Conservation (phyloP, 2,329 filamentous ascomycete genomes). For the Reticulascus tulasneorum region DNA sequence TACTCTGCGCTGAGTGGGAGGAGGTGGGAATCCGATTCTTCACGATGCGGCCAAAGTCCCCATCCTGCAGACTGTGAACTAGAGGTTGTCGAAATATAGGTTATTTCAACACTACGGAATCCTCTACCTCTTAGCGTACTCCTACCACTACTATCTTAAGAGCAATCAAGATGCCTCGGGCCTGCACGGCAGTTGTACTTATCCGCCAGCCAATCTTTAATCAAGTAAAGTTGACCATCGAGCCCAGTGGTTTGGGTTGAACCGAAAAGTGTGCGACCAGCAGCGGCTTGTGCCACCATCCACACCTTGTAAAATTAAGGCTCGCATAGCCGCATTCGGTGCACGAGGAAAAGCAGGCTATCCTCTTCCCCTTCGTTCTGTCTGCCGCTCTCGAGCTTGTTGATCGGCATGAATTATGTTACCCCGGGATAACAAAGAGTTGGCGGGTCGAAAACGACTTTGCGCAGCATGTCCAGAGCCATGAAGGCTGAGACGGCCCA, state of each 20-base stretch:
- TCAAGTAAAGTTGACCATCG: not conserved
- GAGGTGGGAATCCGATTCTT: no score
- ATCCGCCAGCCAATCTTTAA: not conserved
- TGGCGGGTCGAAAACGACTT: no score
- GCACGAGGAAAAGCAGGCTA: no score
- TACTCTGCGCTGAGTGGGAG: no score
- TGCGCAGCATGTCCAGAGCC: not conserved
- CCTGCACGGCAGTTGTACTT: no score
- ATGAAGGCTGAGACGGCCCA: constrained; percentile 2
- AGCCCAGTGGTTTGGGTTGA: constrained; percentile 1
- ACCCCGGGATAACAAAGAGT: no score
- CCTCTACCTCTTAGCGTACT: not conserved
- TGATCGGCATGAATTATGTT: not conserved
- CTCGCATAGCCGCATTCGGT: not conserved
- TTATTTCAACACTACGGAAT: not conserved
- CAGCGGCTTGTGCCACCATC: constrained; percentile 4
- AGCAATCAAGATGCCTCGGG: no score
- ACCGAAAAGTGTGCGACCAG: not conserved
- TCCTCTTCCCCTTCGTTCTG: not conserved
- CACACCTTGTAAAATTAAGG: not conserved
- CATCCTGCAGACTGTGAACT: not conserved
- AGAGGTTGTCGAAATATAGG: not conserved
- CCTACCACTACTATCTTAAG: not conserved
- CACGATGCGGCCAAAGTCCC: not conserved
- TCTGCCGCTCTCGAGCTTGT: not conserved